Evolutionary conservation across 202 grass and related monocot genomes (phyloP).

Genomic region (Hordeum pubiflorum): DNA sequence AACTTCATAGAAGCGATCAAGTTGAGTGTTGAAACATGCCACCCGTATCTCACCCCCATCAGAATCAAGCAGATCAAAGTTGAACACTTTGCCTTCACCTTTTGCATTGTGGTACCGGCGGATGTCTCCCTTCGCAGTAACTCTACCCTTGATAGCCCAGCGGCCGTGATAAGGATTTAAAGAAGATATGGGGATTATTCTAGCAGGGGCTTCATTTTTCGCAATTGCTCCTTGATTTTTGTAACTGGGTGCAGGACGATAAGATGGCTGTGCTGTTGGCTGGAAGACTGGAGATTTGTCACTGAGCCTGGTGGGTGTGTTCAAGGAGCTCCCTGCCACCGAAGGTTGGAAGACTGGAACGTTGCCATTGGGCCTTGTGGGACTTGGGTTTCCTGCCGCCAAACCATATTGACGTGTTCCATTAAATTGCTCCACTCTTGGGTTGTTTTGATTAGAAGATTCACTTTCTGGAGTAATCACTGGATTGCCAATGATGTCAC

Average conservation of each 20-base stretch:
- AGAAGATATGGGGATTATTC: constrained; percentile 71
- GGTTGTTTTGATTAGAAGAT: constrained; percentile 12
- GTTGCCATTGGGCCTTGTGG: constrained; percentile 32
- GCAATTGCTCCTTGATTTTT: constrained; percentile 69
- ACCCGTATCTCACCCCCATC: constrained; percentile 83
- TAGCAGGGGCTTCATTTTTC: constrained; percentile 88
- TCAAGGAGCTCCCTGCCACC: constrained; percentile 25
- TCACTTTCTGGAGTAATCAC: constrained; percentile 28
- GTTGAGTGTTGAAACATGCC: constrained; percentile 67
- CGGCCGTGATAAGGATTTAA: constrained; percentile 93
- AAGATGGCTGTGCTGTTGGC: constrained; percentile 60
- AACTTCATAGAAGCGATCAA: constrained; percentile 80
- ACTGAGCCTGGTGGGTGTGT: constrained; percentile 20
- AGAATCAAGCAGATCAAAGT: constrained; percentile 90
- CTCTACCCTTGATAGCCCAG: constrained; percentile 87
- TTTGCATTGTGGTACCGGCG: constrained; percentile 86
- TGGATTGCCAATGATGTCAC: constrained; percentile 60
- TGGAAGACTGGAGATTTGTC: constrained; percentile 41
- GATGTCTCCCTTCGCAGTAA: constrained; percentile 85
- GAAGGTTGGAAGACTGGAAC: constrained; percentile 36
- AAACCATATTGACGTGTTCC: constrained; percentile 32
- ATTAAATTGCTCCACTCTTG: constrained; percentile 35
- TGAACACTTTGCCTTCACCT: constrained; percentile 97
- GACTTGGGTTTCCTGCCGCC: constrained; percentile 21
- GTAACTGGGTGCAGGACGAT: constrained; percentile 71